A percentile compares a stretch with the other conserved stretches of the same genome.
Evolutionary conservation across 179 eudicot genomes (phyloP).

Genomic region (Beta corolliflora): DNA sequence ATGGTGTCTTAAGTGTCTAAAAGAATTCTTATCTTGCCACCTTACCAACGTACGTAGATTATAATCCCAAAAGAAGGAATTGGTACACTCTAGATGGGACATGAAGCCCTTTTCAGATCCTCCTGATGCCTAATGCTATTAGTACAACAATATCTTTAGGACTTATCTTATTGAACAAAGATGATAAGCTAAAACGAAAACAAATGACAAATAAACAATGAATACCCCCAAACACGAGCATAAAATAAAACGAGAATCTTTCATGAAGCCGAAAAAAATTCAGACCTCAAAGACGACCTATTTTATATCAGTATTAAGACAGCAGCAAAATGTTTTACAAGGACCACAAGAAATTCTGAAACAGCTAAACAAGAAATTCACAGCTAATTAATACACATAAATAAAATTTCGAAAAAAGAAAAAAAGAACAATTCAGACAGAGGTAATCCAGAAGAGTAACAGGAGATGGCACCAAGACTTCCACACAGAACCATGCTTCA

Average conservation of each 20-base stretch:
- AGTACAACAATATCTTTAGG: too few relatives aligned
- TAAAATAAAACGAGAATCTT: not conserved
- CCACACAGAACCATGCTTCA: slow-evolving; percentile 12
- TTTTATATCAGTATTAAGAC: slow-evolving; percentile 26
- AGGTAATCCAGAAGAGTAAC: slow-evolving; percentile 18
- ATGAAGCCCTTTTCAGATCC: too few relatives aligned
- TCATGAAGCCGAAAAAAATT: not conserved
- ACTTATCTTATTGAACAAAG: too few relatives aligned
- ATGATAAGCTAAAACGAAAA: too few relatives aligned
- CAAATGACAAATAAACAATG: too few relatives aligned
- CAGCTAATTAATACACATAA: slow-evolving; percentile 21
- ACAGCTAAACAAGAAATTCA: slow-evolving; percentile 18
- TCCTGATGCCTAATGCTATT: too few relatives aligned
- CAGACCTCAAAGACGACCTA: slow-evolving; percentile 24
- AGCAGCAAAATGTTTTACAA: slow-evolving; percentile 26
- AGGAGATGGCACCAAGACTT: slow-evolving; percentile 20
- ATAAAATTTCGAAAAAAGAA: not conserved
- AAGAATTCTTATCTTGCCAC: too few relatives aligned
- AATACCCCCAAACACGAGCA: too few relatives aligned
- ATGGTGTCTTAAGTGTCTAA: too few relatives aligned
- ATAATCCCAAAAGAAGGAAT: too few relatives aligned
- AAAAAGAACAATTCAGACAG: slow-evolving; percentile 13
- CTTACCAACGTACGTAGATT: too few relatives aligned
- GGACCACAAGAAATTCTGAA: slow-evolving; percentile 2
- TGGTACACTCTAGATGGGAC: too few relatives aligned